Conservation (phyloP, 768 basidiomycete genomes). For the Galerina marginata region DNA sequence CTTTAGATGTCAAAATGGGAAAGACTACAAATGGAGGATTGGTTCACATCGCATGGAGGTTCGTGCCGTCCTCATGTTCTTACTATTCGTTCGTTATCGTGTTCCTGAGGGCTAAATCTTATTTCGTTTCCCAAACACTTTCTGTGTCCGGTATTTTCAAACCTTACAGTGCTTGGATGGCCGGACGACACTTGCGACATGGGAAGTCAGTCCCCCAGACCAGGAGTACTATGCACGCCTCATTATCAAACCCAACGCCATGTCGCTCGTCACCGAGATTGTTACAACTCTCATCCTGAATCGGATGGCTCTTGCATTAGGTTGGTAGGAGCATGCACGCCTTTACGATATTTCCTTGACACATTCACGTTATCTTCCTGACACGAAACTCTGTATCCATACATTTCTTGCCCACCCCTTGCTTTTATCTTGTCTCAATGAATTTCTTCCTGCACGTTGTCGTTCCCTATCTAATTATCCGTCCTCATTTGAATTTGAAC, state of each 20-base stretch:
- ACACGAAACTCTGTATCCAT: constrained; percentile 19
- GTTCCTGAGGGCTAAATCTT: background rate
- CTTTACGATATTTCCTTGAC: constrained; percentile 12
- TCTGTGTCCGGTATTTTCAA: background rate
- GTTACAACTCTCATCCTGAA: constrained; percentile 77
- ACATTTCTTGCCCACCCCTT: constrained; percentile 1
- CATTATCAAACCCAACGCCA: constrained; percentile 60
- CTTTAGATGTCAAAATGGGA: constrained; percentile 72
- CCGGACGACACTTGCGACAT: constrained; percentile 64
- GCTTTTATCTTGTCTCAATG: background rate
- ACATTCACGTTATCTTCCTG: constrained; percentile 2
- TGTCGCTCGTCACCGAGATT: constrained; percentile 75
- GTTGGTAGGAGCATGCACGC: constrained; percentile 46
- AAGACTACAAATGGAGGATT: constrained; percentile 79
- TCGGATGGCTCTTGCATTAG: constrained; percentile 66
- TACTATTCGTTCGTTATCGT: constrained; percentile 2
- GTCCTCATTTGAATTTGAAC: too few species aligned
- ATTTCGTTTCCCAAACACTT: constrained; percentile 6
- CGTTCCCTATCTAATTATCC: too few species aligned
- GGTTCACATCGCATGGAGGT: constrained; percentile 72
- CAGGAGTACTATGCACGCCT: constrained; percentile 65
- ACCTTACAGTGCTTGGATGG: constrained; percentile 64
- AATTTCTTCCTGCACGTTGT: too few species aligned
- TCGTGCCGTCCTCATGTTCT: constrained; percentile 20
- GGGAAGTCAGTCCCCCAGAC: constrained; percentile 65